phyloP scores from a whole-genome alignment of 495 filamentous ascomycete species.

The Xylaria sp. region DNA sequence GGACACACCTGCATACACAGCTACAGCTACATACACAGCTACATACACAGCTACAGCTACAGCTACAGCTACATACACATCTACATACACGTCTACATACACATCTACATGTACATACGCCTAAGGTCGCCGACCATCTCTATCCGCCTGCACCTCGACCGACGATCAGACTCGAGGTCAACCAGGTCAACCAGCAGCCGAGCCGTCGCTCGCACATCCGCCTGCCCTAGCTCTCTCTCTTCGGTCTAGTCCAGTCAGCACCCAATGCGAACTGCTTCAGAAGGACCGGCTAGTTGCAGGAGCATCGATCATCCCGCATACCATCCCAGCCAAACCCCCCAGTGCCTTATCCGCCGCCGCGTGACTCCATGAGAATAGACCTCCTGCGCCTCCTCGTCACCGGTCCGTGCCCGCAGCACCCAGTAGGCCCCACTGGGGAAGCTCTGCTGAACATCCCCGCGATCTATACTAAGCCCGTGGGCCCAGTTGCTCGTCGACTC shows the following conservation, averaged over 20 bases:
- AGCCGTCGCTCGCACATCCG: constrained; percentile 41
- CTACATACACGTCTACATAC: too few relatives aligned
- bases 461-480: constrained; percentile 43
- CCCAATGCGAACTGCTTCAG: constrained; percentile 47
- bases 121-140: constrained; percentile 39
- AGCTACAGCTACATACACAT: too few relatives aligned
- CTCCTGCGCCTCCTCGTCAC: constrained; percentile 41
- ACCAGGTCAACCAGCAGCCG: constrained; percentile 37
- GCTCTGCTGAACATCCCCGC: constrained; percentile 43
- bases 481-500: constrained; percentile 39
- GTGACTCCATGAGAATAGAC: constrained; percentile 49
- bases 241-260: constrained; percentile 38
- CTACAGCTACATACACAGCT: too few relatives aligned
- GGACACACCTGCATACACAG: constrained; percentile 22
- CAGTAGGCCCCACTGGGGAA: constrained; percentile 28
- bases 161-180: constrained; percentile 33
- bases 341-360: constrained; percentile 57
- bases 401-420: constrained; percentile 37
- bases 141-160: constrained; percentile 26
- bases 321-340: constrained; percentile 44
- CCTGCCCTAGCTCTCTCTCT: constrained; percentile 32
- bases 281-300: constrained; percentile 46
- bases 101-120: constrained; percentile 32
- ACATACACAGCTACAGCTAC: too few relatives aligned
- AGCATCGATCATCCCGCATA: constrained; percentile 48